Evolutionary conservation across 805 yeast genomes (phyloP).

Genomic region (Schwanniomyces yamadae): DNA sequence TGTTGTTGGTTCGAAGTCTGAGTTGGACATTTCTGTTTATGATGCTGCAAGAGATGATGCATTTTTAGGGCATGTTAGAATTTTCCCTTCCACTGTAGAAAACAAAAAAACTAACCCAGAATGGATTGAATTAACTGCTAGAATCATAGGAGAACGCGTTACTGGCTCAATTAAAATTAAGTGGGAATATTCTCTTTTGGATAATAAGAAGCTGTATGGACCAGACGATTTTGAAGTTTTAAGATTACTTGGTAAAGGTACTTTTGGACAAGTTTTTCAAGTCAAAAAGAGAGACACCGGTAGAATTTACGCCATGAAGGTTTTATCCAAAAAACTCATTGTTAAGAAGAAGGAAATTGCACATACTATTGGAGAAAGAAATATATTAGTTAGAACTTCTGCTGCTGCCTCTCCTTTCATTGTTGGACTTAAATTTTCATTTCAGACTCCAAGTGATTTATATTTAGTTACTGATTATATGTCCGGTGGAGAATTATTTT

Average conservation of each 20-base stretch:
- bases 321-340: constrained; percentile 88
- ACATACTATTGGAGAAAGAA: constrained; percentile 96
- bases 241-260: constrained; percentile 90
- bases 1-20: constrained; percentile 80
- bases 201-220: constrained; percentile 76
- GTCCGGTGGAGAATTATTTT: constrained; percentile 97
- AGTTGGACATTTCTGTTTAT: constrained; percentile 86
- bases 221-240: constrained; percentile 94
- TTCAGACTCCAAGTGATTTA: constrained; percentile 91
- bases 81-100: constrained; percentile 56
- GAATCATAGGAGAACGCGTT: constrained; percentile 73
- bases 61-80: constrained; percentile 80
- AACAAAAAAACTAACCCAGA: constrained; percentile 45
- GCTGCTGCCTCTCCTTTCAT: constrained; percentile 88
- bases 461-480: constrained; percentile 95
- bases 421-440: constrained; percentile 92
- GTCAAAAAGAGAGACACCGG: constrained; percentile 87
- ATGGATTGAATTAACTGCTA: constrained; percentile 75
- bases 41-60: constrained; percentile 80
- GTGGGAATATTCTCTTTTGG: constrained; percentile 64
- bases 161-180: constrained; percentile 75
- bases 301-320: constrained; percentile 96
- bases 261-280: constrained; percentile 97
- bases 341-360: constrained; percentile 97
- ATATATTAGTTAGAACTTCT: constrained; percentile 89